Conservation (phyloP, 116 monocot species). For the Iris pallida region DNA sequence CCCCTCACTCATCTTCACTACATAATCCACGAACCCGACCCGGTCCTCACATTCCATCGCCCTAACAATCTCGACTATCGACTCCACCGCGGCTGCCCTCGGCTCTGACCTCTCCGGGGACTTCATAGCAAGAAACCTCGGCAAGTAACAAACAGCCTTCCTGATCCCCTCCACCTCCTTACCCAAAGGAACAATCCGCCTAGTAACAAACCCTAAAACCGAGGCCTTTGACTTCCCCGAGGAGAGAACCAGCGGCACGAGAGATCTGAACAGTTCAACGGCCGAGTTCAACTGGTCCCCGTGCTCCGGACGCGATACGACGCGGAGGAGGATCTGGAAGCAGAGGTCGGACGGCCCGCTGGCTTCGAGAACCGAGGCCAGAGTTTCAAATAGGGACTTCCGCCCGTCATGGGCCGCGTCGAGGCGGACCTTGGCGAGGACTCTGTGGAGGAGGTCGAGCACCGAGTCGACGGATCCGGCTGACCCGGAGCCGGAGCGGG, state of each 20-base stretch:
- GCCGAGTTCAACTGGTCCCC: conserved; percentile 41
- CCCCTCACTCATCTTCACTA: conserved; percentile 63
- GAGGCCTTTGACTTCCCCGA: conserved; percentile 40
- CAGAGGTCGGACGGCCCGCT: conserved; percentile 36
- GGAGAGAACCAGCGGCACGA: conserved; percentile 46
- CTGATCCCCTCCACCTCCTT: conserved; percentile 42
- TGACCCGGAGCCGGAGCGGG: not conserved
- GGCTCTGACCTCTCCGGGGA: conserved; percentile 78
- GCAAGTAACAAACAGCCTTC: conserved; percentile 62
- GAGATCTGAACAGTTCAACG: conserved; percentile 41
- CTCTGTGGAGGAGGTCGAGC: conserved; percentile 36
- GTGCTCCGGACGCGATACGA: conserved; percentile 47
- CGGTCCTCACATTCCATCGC: conserved; percentile 53
- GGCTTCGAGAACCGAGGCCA: conserved; percentile 36
- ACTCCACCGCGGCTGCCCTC: conserved; percentile 64
- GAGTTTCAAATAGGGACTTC: conserved; percentile 60
- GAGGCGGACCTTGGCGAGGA: conserved; percentile 46
- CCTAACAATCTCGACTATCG: conserved; percentile 61
- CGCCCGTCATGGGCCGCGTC: conserved; percentile 44
- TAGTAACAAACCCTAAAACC: conserved; percentile 39
- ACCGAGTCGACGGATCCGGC: conserved; percentile 24
- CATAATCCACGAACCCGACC: conserved; percentile 46
- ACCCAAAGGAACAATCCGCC: conserved; percentile 38
- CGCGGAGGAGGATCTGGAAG: conserved; percentile 42
- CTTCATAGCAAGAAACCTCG: conserved; percentile 64